Conservation (phyloP, 345 rosid genomes). For the Adansonia digitata region DNA sequence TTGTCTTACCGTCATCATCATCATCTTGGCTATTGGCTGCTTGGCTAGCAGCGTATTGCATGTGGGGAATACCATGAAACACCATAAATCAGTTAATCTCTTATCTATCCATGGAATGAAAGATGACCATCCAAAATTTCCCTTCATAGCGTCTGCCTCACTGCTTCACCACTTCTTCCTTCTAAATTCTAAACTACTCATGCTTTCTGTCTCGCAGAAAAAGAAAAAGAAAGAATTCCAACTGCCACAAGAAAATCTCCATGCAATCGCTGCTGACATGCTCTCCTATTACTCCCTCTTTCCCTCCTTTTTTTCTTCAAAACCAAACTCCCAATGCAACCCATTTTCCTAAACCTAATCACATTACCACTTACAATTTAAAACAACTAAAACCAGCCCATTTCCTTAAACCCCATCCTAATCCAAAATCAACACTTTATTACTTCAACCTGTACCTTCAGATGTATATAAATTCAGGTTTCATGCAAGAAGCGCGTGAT, state of each 20-base stretch:
- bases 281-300: not conserved
- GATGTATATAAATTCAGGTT: conserved; percentile 11
- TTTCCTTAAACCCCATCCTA: conserved; percentile 1
- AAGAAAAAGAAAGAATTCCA: not conserved
- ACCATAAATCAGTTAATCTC: not conserved
- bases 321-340: not conserved
- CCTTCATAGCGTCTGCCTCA: not conserved
- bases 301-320: not conserved
- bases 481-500: conserved; percentile 17
- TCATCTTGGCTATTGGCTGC: not conserved
- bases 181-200: not conserved
- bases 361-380: not conserved
- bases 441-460: conserved; percentile 17
- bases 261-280: conserved; percentile 16
- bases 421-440: conserved; percentile 2
- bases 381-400: not conserved
- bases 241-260: not conserved
- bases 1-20: not conserved
- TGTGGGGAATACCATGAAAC: not conserved
- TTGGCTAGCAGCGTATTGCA: not conserved
- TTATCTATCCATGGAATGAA: conserved; percentile 11
- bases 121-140: not conserved
- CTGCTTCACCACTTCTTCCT: not conserved
- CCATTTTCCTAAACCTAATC: not conserved
- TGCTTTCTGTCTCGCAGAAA: not conserved